Evolutionary conservation across 2,329 filamentous ascomycete species (phyloP), one percentile per base, ranked within the genome.

Genomic region (Curvularia spicifera): DNA sequence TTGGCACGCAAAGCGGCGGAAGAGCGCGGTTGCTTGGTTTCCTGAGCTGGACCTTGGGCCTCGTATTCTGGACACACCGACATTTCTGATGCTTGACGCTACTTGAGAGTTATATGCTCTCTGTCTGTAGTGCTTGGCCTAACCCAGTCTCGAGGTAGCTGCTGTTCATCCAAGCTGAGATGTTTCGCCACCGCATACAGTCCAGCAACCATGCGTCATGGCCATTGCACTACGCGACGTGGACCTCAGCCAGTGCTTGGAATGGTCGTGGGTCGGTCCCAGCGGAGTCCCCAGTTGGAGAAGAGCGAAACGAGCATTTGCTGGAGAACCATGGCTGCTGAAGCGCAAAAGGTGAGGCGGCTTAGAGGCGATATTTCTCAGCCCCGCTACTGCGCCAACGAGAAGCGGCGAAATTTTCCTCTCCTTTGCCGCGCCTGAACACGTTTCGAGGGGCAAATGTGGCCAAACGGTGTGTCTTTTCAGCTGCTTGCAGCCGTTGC

Each of bases 111-210:
- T 43, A 43, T 22, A 43, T 43, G 18, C 18, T 18, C 18, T 18
- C 22, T 18, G 61, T 54, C 61, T 64, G 53, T 50, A 46, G 46
- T 61, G 60, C 71, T 69, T 71, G 72, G 71, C 68, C 67, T 56
- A 44, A 61, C 46, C 59, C 57, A 61, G 60, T 57, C 52, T 63
- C 53, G 60, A 61, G 48, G 65, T 65, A 59, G 62, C 65, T 64
- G 62, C 64, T 64, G 59, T 64, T 61, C 62, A 65, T 65, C 59
- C 60, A 57, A 75, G 71, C 72, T 75, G 73, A 72, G 62, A 53
- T 47, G 37, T 62, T 46, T 63, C 69, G 68, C 71, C 68, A 69
- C 70, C 44, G 53, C 64, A 63, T 60, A 66, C 57, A 59, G 46
- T 61, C 61, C 67, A 60, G 56, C 61, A 60, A 64, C 56, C 61